Conservation (phyloP, 2,329 filamentous ascomycete species). For the Fusarium buxicola region DNA sequence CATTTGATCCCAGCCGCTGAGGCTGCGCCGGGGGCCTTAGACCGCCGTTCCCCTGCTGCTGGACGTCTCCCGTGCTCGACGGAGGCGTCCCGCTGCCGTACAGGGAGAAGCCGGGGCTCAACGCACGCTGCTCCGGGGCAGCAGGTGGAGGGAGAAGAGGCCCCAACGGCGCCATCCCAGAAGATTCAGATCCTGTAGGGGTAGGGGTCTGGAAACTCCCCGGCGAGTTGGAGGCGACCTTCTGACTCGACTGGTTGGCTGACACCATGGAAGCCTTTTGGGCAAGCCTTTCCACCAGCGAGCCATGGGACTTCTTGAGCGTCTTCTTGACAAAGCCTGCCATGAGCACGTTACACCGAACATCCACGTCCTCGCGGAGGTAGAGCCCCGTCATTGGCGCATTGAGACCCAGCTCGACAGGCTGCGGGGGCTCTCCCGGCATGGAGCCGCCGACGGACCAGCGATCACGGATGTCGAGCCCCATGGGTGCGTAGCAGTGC, state of each 20-base stretch:
- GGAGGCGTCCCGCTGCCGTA: slow-evolving; percentile 25
- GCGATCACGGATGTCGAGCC: slow-evolving; percentile 80
- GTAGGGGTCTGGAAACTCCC: slow-evolving; percentile 28
- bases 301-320: slow-evolving; percentile 78
- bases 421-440: slow-evolving; percentile 75
- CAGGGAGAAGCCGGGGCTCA: slow-evolving; percentile 11
- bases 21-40: slow-evolving; percentile 7
- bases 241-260: slow-evolving; percentile 35
- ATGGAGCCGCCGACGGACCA: slow-evolving; percentile 81
- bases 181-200: slow-evolving; percentile 28
- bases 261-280: slow-evolving; percentile 47
- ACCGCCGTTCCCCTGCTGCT: slow-evolving; percentile 17
- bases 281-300: slow-evolving; percentile 73
- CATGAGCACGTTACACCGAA: slow-evolving; percentile 83
- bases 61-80: slow-evolving; percentile 15
- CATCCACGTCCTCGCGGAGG: slow-evolving; percentile 84
- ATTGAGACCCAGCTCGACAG: slow-evolving; percentile 73
- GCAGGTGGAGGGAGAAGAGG: slow-evolving; percentile 31
- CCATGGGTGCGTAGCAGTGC: slow-evolving; percentile 85
- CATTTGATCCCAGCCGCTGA: slow-evolving; percentile 8
- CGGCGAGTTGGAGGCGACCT: slow-evolving; percentile 14
- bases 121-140: slow-evolving; percentile 16
- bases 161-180: slow-evolving; percentile 22
- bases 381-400: slow-evolving; percentile 78
- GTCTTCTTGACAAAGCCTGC: slow-evolving; percentile 84